A percentile compares a stretch with the other conserved stretches of the same genome.
phyloP scores from a whole-genome alignment of 2,329 filamentous ascomycete species.

The Calonectria naviculata region DNA sequence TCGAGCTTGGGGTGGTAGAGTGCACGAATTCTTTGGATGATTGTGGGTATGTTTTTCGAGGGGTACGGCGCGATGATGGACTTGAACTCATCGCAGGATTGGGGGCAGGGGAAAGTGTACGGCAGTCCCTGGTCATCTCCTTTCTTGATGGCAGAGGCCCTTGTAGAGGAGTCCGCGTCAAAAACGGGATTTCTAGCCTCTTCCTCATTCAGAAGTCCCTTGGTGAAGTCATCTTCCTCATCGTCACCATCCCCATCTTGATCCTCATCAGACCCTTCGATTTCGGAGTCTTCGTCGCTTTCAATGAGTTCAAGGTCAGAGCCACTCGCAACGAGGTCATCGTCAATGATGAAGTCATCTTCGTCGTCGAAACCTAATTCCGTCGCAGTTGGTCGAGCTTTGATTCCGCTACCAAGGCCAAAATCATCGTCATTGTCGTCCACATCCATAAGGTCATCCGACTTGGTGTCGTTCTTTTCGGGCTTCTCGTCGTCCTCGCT shows the following conservation, averaged over 20 bases:
- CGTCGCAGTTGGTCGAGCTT: conserved; percentile 64
- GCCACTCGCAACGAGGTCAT: conserved; percentile 85
- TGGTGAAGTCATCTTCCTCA: conserved; percentile 78
- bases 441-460: conserved; percentile 48
- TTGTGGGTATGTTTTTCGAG: conserved; percentile 75
- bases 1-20: conserved; percentile 92
- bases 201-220: conserved; percentile 71
- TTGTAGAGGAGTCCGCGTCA: conserved; percentile 55
- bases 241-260: conserved; percentile 49
- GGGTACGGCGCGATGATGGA: conserved; percentile 72
- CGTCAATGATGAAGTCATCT: conserved; percentile 92
- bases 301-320: conserved; percentile 73
- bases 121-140: conserved; percentile 71
- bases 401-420: conserved; percentile 70
- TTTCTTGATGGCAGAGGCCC: conserved; percentile 47
- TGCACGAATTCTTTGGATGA: conserved; percentile 90
- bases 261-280: conserved; percentile 56
- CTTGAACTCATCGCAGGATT: conserved; percentile 79
- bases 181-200: conserved; percentile 67
- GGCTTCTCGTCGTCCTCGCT: conserved; percentile 68
- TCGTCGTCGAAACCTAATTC: conserved; percentile 88
- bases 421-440: conserved; percentile 66
- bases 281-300: conserved; percentile 64
- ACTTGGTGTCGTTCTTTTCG: conserved; percentile 50
- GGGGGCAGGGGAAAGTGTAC: conserved; percentile 88